Base-by-base conservation (phyloP, 2,329 filamentous ascomycete genomes). In the Colletotrichum sp. region DNA sequence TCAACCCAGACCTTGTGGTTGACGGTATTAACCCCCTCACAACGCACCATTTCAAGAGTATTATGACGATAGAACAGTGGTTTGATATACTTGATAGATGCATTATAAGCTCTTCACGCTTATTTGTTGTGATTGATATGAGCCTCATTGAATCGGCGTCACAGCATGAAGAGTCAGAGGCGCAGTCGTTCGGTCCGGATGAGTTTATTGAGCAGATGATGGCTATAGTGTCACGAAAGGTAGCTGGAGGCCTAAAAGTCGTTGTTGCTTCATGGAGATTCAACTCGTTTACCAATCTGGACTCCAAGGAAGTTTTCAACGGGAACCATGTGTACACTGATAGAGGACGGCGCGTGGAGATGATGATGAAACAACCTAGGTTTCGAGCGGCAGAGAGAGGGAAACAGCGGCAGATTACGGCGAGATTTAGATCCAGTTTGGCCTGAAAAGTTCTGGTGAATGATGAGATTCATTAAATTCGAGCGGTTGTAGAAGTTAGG, bases 181-280 rank as follows among this genome's bases (percentile, higher is more conserved):
- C 1, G 0, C 8, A n/a, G 38, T 11, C 18, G 0, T n/a, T 47
- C 5, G 1, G 38, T 2, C 12, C 1, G 18, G 9, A 47, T 0
- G 18, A 47, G 1, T 47, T 47, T 6, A 12, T 47, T 11, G 18
- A n/a, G 38, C 2, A 47, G 9, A 47, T 47, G 38, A 0, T 4
- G 3, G 18, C 1, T 3, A 1, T 12, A 11, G 5, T 47, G 18
- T n/a, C 38, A 12, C 5, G 38, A n/a, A 47, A 47, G 8, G 18
- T 47, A 2, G 1, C 5, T 0, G 18, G 38, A 0, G 18, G 18
- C 8, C 18, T n/a, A 0, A 47, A 47, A 18, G 3, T 47, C 0
- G 5, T 47, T 4, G 5, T 47, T 12, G 5, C 38, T 12, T 47
- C 38, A 0, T 9, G 36, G 36, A 9, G 36, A 18, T 3, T 18